These are phyloP conservation scores for Russula griseocarnosa DNA, from an alignment of 768 basidiomycete species.

Conservation along the genomic window DNA sequence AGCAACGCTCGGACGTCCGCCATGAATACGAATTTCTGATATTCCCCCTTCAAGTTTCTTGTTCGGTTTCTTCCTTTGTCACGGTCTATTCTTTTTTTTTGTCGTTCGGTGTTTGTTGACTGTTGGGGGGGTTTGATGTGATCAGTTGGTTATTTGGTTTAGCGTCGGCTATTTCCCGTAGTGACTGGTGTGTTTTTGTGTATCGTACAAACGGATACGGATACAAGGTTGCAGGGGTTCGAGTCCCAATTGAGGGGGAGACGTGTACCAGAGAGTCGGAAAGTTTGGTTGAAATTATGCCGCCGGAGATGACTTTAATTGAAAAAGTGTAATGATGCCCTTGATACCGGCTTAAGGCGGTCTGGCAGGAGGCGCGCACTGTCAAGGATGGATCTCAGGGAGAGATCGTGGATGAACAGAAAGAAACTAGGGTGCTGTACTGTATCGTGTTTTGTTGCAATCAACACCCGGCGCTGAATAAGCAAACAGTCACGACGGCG, in stretches of 20 bases:
- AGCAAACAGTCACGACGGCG: background rate
- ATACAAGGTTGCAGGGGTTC: background rate
- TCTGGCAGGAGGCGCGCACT: background rate
- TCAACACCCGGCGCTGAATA: background rate
- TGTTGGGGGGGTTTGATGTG: background rate
- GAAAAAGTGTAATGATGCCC: background rate
- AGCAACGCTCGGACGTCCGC: constrained; percentile 78
- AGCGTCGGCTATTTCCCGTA: background rate
- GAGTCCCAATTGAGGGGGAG: background rate
- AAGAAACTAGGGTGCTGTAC: background rate
- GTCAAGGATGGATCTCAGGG: background rate
- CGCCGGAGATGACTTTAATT: background rate
- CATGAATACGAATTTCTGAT: too few species aligned
- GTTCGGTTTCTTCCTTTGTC: background rate
- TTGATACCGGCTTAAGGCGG: constrained; percentile 1
- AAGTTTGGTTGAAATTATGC: constrained; percentile 7
- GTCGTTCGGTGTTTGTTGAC: background rate
- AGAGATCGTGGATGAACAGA: background rate
- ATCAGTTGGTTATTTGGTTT: background rate
- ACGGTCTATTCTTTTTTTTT: background rate
- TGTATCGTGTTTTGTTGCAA: background rate
- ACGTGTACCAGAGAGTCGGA: background rate
- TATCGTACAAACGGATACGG: background rate
- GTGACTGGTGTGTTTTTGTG: too few species aligned
- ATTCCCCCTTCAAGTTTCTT: background rate